phyloP scores from a whole-genome alignment of 495 filamentous ascomycete genomes.

The Choiromyces venosus region DNA sequence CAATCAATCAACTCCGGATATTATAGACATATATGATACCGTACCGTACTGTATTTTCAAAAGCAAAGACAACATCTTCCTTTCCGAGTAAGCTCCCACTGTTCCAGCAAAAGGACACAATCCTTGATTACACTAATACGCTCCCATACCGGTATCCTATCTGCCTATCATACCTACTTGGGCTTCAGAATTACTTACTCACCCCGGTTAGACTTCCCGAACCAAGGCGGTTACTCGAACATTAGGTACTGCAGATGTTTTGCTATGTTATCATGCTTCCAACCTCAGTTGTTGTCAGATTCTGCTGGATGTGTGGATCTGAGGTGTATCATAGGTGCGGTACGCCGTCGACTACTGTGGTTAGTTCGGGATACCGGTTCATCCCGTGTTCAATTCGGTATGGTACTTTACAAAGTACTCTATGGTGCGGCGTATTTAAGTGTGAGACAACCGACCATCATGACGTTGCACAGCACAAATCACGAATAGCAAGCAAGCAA shows the following conservation, averaged over 20 bases:
- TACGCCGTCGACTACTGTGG: neutral
- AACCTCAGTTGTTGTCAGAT: neutral
- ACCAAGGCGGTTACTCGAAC: neutral
- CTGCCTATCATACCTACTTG: no score
- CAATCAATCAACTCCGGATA: no score
- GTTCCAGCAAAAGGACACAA: neutral
- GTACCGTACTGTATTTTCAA: no score
- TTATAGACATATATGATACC: no score
- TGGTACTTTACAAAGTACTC: no score
- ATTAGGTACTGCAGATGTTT: neutral
- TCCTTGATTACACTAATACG: neutral
- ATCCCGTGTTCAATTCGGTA: neutral
- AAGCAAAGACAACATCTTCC: no score
- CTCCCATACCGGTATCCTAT: no score
- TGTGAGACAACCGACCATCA: neutral
- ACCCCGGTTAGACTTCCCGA: neutral
- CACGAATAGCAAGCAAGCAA: neutral
- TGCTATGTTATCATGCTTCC: neutral
- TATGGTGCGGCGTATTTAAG: no score
- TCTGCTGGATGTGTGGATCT: neutral
- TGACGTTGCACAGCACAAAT: neutral
- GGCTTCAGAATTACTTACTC: neutral
- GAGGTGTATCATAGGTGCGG: neutral
- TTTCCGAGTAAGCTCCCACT: neutral
- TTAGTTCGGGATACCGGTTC: neutral